Evolutionary conservation across 2,329 filamentous ascomycete species (phyloP).

Genomic region (Aureobasidium uvarum): DNA sequence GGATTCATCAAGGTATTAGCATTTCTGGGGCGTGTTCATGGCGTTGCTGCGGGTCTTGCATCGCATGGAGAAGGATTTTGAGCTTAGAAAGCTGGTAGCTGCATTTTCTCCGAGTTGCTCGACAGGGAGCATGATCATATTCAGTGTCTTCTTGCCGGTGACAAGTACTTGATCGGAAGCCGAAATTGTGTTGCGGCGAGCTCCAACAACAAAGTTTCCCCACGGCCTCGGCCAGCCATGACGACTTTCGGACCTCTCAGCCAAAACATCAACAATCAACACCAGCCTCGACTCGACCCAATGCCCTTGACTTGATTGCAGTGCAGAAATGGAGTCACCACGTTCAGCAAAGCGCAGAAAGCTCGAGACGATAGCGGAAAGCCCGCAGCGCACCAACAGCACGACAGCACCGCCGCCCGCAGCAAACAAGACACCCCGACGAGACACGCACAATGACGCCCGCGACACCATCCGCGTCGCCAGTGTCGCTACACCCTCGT

Average conservation of each 20-base stretch:
- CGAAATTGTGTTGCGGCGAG: not conserved
- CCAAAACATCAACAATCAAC: slow-evolving; percentile 10
- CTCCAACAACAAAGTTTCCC: not conserved
- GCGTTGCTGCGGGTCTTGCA: slow-evolving; percentile 4
- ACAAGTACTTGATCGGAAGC: not conserved
- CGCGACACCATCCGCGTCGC: slow-evolving; percentile 23
- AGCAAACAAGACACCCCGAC: slow-evolving; percentile 1
- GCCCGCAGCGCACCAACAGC: slow-evolving; percentile 4
- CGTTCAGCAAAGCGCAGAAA: slow-evolving; percentile 37
- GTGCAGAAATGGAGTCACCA: slow-evolving; percentile 27
- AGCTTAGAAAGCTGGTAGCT: not conserved
- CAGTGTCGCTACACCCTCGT: not conserved
- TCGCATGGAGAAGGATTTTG: not conserved
- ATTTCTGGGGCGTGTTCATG: not conserved
- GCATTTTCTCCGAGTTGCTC: not conserved
- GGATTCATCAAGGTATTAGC: slow-evolving; percentile 18
- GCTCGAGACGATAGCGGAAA: slow-evolving; percentile 31
- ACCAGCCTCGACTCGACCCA: not conserved
- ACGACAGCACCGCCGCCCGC: slow-evolving; percentile 1
- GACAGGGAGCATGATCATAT: not conserved
- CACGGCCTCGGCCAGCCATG: not conserved
- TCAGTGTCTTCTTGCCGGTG: not conserved
- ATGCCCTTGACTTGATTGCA: not conserved
- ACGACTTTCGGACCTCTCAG: not conserved
- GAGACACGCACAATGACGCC: slow-evolving; percentile 12